These are phyloP conservation scores for Sphagnum contortum DNA, from an alignment of 225 moss, liverwort and hornwort genomes.

Conservation along the genomic window DNA sequence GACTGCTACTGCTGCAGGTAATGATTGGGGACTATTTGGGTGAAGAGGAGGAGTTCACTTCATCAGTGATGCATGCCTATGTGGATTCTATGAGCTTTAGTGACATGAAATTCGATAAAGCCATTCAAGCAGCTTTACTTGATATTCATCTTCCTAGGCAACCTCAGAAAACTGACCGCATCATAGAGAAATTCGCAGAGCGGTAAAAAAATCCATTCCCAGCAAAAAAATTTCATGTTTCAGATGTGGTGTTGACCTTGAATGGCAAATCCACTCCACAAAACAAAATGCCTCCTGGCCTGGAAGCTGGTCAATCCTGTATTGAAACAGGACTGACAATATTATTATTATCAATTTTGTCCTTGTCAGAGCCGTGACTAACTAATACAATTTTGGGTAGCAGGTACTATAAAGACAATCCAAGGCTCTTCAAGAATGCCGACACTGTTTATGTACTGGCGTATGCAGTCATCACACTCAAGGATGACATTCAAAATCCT, in stretches of 20 bases:
- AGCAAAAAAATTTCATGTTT: no score
- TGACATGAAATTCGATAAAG: conserved; percentile 82
- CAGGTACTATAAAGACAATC: conserved; percentile 98
- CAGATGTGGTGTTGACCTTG: no score
- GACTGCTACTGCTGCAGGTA: conserved; percentile 45
- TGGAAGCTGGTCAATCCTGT: no score
- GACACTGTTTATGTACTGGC: conserved; percentile 94
- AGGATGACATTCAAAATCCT: conserved; percentile 98
- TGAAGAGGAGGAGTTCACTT: conserved; percentile 84
- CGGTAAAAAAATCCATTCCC: conserved; percentile 34
- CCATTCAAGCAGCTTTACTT: conserved; percentile 82
- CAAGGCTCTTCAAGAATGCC: conserved; percentile 88
- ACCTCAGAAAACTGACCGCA: conserved; percentile 99
- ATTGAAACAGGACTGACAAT: no score
- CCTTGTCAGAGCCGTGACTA: no score
- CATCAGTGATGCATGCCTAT: conserved; percentile 96
- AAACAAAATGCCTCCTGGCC: no score
- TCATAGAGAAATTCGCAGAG: conserved; percentile 99
- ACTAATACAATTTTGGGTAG: background rate
- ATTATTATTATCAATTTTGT: no score
- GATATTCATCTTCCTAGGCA: conserved; percentile 98
- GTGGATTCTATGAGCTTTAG: conserved; percentile 76
- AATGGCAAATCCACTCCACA: no score
- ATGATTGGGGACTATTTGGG: conserved; percentile 97
- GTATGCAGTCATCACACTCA: conserved; percentile 97